Conservation (phyloP, 306 rosid species). For the Astragalus glycyphyllos region DNA sequence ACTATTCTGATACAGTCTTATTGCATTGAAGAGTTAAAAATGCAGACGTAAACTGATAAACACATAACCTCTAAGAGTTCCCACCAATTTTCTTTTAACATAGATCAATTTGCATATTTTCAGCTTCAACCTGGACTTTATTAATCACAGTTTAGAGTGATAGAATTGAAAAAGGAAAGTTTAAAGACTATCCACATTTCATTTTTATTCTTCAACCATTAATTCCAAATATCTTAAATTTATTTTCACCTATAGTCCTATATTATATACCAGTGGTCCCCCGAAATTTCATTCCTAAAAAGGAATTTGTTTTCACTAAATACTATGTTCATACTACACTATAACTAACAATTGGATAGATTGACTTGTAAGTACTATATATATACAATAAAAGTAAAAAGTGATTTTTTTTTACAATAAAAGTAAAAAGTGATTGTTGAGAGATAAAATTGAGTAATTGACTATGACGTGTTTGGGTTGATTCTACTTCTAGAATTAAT, state of each 20-base stretch:
- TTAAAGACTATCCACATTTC: constrained; percentile 34
- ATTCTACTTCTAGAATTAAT: too few relatives aligned
- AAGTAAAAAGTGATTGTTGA: too few relatives aligned
- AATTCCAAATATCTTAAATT: constrained; percentile 9
- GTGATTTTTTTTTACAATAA: too few relatives aligned
- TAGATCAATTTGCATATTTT: constrained; percentile 1
- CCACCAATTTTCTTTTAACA: constrained; percentile 25
- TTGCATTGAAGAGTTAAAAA: constrained; percentile 8
- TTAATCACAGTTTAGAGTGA: neutral
- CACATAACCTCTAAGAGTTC: constrained; percentile 15
- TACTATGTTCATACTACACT: too few relatives aligned
- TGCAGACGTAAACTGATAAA: neutral
- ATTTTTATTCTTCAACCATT: constrained; percentile 22
- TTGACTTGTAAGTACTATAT: neutral
- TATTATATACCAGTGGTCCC: neutral
- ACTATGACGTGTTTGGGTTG: too few relatives aligned
- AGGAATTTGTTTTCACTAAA: neutral
- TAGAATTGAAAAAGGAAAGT: neutral
- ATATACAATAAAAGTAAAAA: neutral
- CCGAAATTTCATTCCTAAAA: constrained; percentile 22
- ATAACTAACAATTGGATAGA: neutral
- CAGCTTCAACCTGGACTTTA: constrained; percentile 8
- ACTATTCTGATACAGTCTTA: constrained; percentile 42
- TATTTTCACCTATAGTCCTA: constrained; percentile 16
- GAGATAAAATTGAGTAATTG: too few relatives aligned